A percentile compares a stretch with the other conserved stretches of the same genome.
These are phyloP conservation scores for Xylariaceae sp. DNA, from an alignment of 2,329 filamentous ascomycete species.

Conservation along the genomic window DNA sequence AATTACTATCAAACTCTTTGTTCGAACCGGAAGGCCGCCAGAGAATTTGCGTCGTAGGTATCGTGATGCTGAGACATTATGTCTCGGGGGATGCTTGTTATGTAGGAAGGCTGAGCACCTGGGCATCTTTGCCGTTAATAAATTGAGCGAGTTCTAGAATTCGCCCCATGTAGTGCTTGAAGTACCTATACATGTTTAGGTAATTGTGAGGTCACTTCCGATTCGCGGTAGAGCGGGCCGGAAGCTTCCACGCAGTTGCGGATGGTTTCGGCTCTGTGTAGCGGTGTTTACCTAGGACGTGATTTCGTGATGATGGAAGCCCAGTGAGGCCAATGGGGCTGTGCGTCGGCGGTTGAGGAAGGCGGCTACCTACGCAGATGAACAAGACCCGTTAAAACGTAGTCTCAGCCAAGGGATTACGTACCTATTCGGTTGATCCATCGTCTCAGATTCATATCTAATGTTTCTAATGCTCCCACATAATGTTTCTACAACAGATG, in stretches of 20 bases:
- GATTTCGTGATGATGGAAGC: not conserved
- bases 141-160: not conserved
- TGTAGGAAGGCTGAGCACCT: not conserved
- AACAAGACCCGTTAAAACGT: not conserved
- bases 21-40: not conserved
- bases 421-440: conserved; percentile 2
- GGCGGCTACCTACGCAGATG: too few relatives aligned
- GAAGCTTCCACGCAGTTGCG: too few relatives aligned
- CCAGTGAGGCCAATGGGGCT: conserved; percentile 34
- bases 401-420: conserved; percentile 4
- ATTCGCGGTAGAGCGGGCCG: too few relatives aligned
- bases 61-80: not conserved
- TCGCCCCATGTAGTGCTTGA: too few relatives aligned
- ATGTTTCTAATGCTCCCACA: too few relatives aligned
- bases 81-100: not conserved
- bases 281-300: not conserved
- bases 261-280: too few relatives aligned
- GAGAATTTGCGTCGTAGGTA: not conserved
- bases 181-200: too few relatives aligned
- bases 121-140: not conserved
- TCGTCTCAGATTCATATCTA: not conserved
- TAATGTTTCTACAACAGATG: too few relatives aligned
- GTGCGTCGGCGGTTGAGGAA: conserved; percentile 12
- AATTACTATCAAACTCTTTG: too few relatives aligned
- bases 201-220: too few relatives aligned